These are phyloP conservation scores for Agrocybe praecox DNA, from an alignment of 768 basidiomycete genomes.

Conservation along the genomic window DNA sequence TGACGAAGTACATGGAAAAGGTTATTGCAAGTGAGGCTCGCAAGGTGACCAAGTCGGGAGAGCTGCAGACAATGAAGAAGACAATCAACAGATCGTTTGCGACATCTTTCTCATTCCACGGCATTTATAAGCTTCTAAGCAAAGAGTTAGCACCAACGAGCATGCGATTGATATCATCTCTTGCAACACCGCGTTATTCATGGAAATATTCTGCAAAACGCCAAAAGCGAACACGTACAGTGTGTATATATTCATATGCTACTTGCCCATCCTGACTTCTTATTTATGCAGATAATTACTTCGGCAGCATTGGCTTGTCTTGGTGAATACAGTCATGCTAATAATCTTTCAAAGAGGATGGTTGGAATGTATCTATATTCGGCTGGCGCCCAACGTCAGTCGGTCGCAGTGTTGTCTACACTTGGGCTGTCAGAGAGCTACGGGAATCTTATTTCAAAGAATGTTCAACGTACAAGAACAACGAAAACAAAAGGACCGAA, in stretches of 20 bases:
- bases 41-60: no score
- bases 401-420: constrained; percentile 27
- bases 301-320: constrained; percentile 19
- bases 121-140: no score
- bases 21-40: no score
- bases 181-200: no score
- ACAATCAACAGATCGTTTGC: constrained; percentile 19
- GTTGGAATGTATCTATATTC: constrained; percentile 33
- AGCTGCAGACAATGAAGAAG: no score
- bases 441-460: constrained; percentile 19
- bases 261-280: no score
- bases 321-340: constrained; percentile 16
- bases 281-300: constrained; percentile 13
- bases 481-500: not conserved
- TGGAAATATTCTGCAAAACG: no score
- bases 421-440: constrained; percentile 33
- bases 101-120: constrained; percentile 27
- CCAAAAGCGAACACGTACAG: no score
- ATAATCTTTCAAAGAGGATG: constrained; percentile 22
- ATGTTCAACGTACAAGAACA: constrained; percentile 6
- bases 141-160: no score
- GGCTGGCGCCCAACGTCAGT: constrained; percentile 31
- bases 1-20: no score
- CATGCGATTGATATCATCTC: no score
- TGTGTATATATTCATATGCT: no score